Conservation (phyloP, 2,329 filamentous ascomycete genomes). For the Aspergillus pseudoviridinutans region DNA sequence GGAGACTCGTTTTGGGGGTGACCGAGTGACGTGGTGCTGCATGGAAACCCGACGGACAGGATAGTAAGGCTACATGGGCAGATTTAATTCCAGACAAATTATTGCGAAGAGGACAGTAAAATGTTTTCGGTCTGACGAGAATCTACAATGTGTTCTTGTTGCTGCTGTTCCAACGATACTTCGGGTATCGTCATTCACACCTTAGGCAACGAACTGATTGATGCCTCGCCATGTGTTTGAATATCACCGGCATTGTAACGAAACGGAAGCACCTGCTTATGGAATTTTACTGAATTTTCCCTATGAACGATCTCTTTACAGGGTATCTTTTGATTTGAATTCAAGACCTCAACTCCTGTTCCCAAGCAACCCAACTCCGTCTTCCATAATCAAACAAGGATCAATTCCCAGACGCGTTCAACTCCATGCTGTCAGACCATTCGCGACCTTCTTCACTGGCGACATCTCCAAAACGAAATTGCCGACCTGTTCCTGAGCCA, state of each 20-base stretch:
- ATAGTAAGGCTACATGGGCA: not conserved
- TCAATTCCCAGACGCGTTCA: not conserved
- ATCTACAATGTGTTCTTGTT: not conserved
- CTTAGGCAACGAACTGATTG: not conserved
- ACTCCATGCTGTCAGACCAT: conserved; percentile 18
- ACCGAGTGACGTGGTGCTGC: conserved; percentile 25
- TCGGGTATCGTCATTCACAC: not conserved
- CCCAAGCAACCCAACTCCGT: not conserved
- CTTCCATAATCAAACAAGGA: not conserved
- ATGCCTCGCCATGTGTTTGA: not conserved
- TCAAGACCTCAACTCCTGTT: conserved; percentile 5
- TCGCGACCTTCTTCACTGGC: conserved; percentile 26
- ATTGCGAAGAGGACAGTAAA: not conserved
- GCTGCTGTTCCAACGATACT: not conserved
- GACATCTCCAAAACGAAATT: conserved; percentile 37
- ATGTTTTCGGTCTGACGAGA: not conserved
- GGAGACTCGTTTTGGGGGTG: conserved; percentile 11
- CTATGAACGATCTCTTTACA: not conserved
- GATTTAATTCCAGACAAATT: not conserved
- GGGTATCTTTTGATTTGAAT: not conserved
- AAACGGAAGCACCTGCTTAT: not conserved
- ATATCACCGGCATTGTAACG: not conserved
- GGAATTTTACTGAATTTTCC: not conserved
- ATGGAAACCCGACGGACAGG: conserved; percentile 24
- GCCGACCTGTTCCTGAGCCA: conserved; percentile 40